These are phyloP conservation scores for Daldinia sp. DNA, from an alignment of 2,329 filamentous ascomycete species.

Conservation along the genomic window DNA sequence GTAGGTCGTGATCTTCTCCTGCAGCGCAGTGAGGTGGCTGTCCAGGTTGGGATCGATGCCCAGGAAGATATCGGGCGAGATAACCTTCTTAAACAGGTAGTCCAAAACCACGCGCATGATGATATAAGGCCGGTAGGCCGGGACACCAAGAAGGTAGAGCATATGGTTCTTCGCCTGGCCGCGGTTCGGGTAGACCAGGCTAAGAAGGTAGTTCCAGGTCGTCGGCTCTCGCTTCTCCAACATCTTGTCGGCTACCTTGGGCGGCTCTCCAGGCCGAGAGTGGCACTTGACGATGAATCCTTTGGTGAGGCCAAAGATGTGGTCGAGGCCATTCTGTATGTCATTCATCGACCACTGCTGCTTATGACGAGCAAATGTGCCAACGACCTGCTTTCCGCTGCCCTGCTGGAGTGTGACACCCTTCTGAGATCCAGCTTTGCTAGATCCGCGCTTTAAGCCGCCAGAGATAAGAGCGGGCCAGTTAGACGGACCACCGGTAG, in stretches of 20 bases:
- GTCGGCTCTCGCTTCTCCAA: constrained; percentile 31
- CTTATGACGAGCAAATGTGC: constrained; percentile 36
- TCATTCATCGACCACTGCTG: constrained; percentile 40
- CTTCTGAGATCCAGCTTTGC: background rate
- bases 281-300: constrained; percentile 44
- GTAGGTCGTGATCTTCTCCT: constrained; percentile 37
- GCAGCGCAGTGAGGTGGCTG: constrained; percentile 41
- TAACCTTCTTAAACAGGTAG: constrained; percentile 44
- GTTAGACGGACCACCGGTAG: constrained; percentile 17
- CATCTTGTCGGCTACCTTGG: constrained; percentile 32
- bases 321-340: constrained; percentile 37
- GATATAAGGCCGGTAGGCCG: constrained; percentile 40
- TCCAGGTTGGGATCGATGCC: constrained; percentile 43
- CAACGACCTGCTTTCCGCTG: background rate
- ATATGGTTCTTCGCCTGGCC: constrained; percentile 40
- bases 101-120: constrained; percentile 44
- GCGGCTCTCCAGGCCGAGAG: constrained; percentile 4
- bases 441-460: background rate
- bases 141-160: constrained; percentile 36
- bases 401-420: background rate
- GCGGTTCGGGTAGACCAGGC: constrained; percentile 35
- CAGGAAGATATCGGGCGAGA: constrained; percentile 43
- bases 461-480: constrained; percentile 12
- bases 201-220: constrained; percentile 43
- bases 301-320: constrained; percentile 43